Base-by-base conservation (phyloP, 1,284 basidiomycete species). In the Microstroma glucosiphilum region DNA sequence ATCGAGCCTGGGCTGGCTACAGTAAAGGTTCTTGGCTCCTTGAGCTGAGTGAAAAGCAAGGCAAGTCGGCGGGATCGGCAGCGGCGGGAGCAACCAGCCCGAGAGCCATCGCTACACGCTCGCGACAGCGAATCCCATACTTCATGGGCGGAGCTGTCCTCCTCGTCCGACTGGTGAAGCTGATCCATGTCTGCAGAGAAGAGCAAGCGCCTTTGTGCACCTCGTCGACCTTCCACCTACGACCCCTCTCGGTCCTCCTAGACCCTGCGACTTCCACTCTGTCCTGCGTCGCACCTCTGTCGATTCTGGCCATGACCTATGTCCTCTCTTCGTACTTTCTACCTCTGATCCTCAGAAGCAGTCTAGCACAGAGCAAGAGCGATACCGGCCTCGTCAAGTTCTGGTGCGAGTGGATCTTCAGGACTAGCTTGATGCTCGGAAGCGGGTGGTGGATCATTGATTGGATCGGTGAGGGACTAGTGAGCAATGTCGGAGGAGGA, bases 181-280 rank as follows among this genome's bases (percentile, higher is more conserved):
- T 60, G 88, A 88, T 73, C 90, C 91, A 63, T 0, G 86, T 93
- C 0, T 98, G 94, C 76, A 83, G 96, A 59, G 96, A 98, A 78
- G 96, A 98, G 77, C 94, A 97, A 79, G 88, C 89, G 55, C 88
- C 90, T 0, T 88, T 21, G 19, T 54, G 51, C 51, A 79, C 62
- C 96, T 93, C 78, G 82, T 84, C 61, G 87, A 91, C 58, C 15
- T 54, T 54, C 51, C 51, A 54, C 25, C 51, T 54, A 8, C n/a
- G 2, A 8, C 51, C 51, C 13, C 51, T 54, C 51, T 54, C 51
- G 17, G 25, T 21, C 6, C 3, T 21, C 43, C 13, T 17, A 21
- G 8, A 23, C 25, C 21, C 51, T 6, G 4, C 46, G 3, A 23
- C 17, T 4, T 12, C 46, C 23, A 3, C 11, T 12, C 46, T n/a